Evolutionary conservation across 2,329 filamentous ascomycete species (phyloP).

Genomic region (Bipolaris victoriae): DNA sequence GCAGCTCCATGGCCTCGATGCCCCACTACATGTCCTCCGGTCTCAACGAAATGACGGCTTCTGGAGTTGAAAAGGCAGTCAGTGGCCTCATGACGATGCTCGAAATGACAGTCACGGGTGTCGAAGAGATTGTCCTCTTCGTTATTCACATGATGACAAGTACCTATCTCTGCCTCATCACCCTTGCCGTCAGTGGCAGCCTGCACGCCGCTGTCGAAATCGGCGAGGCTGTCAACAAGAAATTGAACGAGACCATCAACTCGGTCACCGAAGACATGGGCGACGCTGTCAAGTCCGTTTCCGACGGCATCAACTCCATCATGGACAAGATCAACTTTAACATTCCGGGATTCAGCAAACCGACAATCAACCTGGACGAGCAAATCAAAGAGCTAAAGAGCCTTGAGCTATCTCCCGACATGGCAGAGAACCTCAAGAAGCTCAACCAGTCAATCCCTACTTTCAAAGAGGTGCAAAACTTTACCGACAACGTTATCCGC

Average conservation of each 20-base stretch:
- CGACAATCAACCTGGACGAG: slow-evolving; percentile 69
- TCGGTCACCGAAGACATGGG: slow-evolving; percentile 60
- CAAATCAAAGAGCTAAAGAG: slow-evolving; percentile 70
- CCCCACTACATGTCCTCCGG: slow-evolving; percentile 90
- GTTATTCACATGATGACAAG: slow-evolving; percentile 89
- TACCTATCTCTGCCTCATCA: slow-evolving; percentile 89
- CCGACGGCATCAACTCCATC: slow-evolving; percentile 48
- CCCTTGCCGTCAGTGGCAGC: slow-evolving; percentile 79
- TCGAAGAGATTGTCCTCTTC: slow-evolving; percentile 89
- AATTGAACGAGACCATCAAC: slow-evolving; percentile 68
- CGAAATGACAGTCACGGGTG: slow-evolving; percentile 76
- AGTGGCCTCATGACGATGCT: slow-evolving; percentile 80
- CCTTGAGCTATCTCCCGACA: slow-evolving; percentile 70
- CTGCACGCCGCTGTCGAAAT: slow-evolving; percentile 72
- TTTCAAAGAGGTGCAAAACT: slow-evolving; percentile 82
- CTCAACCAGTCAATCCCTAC: slow-evolving; percentile 81
- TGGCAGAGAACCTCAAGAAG: slow-evolving; percentile 71
- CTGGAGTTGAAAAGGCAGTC: slow-evolving; percentile 79
- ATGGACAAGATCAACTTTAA: slow-evolving; percentile 51
- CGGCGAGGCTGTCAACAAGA: slow-evolving; percentile 65
- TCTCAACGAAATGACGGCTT: slow-evolving; percentile 83
- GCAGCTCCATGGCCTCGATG: slow-evolving; percentile 97
- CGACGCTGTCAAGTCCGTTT: slow-evolving; percentile 44
- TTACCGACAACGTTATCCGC: slow-evolving; percentile 75
- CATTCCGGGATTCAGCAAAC: slow-evolving; percentile 51